Conservation (phyloP, 352 stramenopile species). For the Globisporangium nodosum region DNA sequence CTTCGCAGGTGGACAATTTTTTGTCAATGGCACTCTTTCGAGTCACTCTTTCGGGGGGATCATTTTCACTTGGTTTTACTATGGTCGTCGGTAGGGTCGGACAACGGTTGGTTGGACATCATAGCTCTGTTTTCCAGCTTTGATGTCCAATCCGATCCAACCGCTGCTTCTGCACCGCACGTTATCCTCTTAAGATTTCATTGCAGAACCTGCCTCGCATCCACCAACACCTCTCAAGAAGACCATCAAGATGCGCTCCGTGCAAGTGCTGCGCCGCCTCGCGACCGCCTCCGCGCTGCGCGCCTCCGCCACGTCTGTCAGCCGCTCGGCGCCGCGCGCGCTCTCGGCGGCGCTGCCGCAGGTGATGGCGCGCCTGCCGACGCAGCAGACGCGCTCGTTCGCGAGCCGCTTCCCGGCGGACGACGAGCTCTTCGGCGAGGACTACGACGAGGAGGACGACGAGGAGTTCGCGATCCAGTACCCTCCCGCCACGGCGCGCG, state of each 20-base stretch:
- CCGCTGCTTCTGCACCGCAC: neutral
- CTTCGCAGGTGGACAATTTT: neutral
- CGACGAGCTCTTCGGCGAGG: constrained; percentile 25
- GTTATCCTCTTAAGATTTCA: constrained; percentile 1
- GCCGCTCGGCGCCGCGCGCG: constrained; percentile 2
- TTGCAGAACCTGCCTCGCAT: neutral
- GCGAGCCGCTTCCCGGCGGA: constrained; percentile 22
- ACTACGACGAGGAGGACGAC: constrained; percentile 61
- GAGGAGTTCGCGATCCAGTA: constrained; percentile 82
- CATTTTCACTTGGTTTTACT: neutral
- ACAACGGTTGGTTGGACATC: neutral
- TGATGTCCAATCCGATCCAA: neutral
- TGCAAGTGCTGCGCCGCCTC: constrained; percentile 16
- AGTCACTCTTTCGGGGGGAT: no score
- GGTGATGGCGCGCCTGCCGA: neutral
- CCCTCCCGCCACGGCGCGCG: constrained; percentile 40
- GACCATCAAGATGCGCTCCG: constrained; percentile 10
- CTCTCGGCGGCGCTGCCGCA: constrained; percentile 1
- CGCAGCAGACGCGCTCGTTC: constrained; percentile 31
- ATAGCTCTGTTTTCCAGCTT: neutral
- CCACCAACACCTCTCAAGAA: neutral
- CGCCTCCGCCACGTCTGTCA: neutral
- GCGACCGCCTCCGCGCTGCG: constrained; percentile 5
- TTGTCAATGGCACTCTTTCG: neutral
- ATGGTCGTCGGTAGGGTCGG: neutral